Percentiles rank a stretch among this genome's conserved stretches.
Evolutionary conservation across 345 rosid genomes (phyloP).

Genomic region (Eucalyptus regnans): DNA sequence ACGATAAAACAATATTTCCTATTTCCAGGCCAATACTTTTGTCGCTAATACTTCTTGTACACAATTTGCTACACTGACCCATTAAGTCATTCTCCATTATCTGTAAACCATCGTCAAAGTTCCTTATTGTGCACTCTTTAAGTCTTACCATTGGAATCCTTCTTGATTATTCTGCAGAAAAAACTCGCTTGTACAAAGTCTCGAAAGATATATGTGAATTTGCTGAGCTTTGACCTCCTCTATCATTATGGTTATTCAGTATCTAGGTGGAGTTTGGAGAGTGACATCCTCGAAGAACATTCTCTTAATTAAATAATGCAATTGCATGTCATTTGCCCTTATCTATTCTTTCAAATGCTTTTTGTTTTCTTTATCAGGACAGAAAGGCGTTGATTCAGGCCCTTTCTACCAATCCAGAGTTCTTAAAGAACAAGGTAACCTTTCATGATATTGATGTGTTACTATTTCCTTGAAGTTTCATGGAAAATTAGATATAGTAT

Average conservation of each 20-base stretch:
- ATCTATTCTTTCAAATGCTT: neutral
- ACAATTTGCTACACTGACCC: neutral
- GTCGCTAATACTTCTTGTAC: neutral
- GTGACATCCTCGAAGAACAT: neutral
- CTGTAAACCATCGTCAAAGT: neutral
- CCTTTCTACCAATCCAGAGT: conserved; percentile 90
- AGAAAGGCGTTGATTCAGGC: conserved; percentile 62
- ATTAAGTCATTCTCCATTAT: neutral
- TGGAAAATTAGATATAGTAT: neutral
- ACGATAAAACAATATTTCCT: neutral
- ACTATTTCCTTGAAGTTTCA: neutral
- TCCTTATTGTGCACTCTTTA: neutral
- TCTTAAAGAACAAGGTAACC: conserved; percentile 70
- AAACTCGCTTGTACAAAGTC: neutral
- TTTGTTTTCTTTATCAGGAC: conserved; percentile 32
- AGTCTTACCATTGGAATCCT: neutral
- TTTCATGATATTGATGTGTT: neutral
- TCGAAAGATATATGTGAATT: neutral
- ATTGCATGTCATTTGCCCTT: neutral
- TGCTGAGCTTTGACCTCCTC: neutral
- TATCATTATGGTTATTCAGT: neutral
- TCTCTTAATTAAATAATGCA: neutral
- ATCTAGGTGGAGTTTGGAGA: neutral
- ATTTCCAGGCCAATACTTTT: neutral
- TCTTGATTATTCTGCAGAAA: neutral